Conservation (phyloP, 1,284 basidiomycete genomes). For the Baeospora myosura region DNA sequence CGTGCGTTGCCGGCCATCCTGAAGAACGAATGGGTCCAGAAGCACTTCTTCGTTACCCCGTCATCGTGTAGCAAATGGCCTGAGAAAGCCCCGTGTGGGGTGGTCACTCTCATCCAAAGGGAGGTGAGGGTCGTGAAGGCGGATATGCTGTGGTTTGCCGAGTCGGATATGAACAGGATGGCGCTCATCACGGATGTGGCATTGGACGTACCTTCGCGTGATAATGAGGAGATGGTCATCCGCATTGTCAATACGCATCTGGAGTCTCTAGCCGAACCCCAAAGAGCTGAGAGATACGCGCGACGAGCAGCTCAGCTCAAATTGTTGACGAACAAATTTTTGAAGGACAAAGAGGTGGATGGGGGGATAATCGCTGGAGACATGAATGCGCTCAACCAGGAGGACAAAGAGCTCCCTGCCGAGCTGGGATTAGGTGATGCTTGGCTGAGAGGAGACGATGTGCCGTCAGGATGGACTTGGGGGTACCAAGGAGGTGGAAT, state of each 20-base stretch:
- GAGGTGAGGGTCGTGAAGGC: slow-evolving; percentile 31
- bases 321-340: slow-evolving; percentile 24
- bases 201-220: slow-evolving; percentile 30
- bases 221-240: slow-evolving; percentile 33
- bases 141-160: slow-evolving; percentile 42
- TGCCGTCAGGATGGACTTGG: slow-evolving; percentile 31
- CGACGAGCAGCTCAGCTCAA: no score
- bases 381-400: slow-evolving; percentile 54
- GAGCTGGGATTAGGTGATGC: slow-evolving; percentile 48
- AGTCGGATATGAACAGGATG: slow-evolving; percentile 41
- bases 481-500: slow-evolving; percentile 43
- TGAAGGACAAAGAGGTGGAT: slow-evolving; percentile 34
- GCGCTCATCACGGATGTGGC: slow-evolving; percentile 52
- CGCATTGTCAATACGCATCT: slow-evolving; percentile 65
- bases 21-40: slow-evolving; percentile 51
- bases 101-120: slow-evolving; percentile 56
- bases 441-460: slow-evolving; percentile 33
- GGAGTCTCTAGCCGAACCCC: slow-evolving; percentile 44
- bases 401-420: slow-evolving; percentile 35
- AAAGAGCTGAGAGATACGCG: no score
- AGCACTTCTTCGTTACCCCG: slow-evolving; percentile 51
- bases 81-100: slow-evolving; percentile 40
- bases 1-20: slow-evolving; percentile 40
- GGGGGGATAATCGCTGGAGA: slow-evolving; percentile 62
- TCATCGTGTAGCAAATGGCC: slow-evolving; percentile 47